Conservation (phyloP, 192 early-diverging fungal genomes). For the Phlyctochytrium planicorne region DNA sequence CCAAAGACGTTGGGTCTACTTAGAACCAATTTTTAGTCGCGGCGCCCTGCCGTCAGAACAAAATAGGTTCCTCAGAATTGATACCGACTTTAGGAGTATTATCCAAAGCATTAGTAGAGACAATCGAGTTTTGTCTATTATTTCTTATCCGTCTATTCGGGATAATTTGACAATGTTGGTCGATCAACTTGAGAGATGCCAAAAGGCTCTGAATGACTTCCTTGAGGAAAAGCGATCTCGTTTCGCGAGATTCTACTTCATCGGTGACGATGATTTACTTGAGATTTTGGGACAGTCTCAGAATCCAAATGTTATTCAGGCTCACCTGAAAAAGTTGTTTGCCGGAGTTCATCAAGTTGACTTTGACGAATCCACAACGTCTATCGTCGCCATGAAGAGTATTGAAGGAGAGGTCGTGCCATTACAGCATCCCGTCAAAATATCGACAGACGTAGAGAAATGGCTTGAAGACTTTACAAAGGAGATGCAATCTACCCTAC, state of each 20-base stretch:
- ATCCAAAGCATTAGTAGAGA: slow-evolving; percentile 39
- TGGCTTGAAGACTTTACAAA: slow-evolving; percentile 53
- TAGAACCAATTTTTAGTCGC: slow-evolving; percentile 62
- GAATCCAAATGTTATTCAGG: slow-evolving; percentile 59
- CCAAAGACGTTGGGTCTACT: slow-evolving; percentile 58
- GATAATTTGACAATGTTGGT: slow-evolving; percentile 42
- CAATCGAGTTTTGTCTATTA: slow-evolving; percentile 43
- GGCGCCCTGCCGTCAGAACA: slow-evolving; percentile 55
- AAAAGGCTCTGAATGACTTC: slow-evolving; percentile 62
- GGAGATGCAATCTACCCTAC: slow-evolving; percentile 53
- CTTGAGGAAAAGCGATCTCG: slow-evolving; percentile 49
- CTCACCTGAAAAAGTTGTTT: slow-evolving; percentile 61
- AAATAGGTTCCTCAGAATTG: slow-evolving; percentile 47
- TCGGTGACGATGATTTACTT: slow-evolving; percentile 60
- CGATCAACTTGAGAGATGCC: slow-evolving; percentile 60
- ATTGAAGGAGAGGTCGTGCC: slow-evolving; percentile 51
- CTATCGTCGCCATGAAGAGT: slow-evolving; percentile 54
- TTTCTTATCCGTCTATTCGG: slow-evolving; percentile 37
- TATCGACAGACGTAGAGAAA: slow-evolving; percentile 52
- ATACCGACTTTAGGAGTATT: slow-evolving; percentile 51
- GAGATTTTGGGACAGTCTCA: slow-evolving; percentile 60
- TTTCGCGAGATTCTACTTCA: slow-evolving; percentile 61
- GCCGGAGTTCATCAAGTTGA: slow-evolving; percentile 55
- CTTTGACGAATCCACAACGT: slow-evolving; percentile 39
- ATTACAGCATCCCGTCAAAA: slow-evolving; percentile 40